phyloP scores from a whole-genome alignment of 2,329 filamentous ascomycete genomes.

The Fusarium sp. region DNA sequence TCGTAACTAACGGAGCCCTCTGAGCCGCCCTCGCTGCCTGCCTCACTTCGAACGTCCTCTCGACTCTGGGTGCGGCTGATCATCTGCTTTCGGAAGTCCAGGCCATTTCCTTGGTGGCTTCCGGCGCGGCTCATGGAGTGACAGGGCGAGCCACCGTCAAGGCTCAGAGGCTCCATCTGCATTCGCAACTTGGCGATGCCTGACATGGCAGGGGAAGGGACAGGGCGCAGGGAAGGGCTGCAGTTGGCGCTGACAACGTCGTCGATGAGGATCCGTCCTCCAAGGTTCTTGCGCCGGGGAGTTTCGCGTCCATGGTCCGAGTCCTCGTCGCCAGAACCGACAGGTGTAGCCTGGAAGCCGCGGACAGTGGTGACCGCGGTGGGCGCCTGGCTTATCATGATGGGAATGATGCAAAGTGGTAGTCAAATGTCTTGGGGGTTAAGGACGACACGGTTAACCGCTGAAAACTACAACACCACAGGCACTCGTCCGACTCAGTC shows the following conservation, averaged over 20 bases:
- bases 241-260: conserved; percentile 76
- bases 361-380: conserved; percentile 70
- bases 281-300: conserved; percentile 55
- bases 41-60: conserved; percentile 68
- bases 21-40: conserved; percentile 73
- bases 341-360: conserved; percentile 70
- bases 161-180: conserved; percentile 83
- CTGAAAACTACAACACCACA: conserved; percentile 36
- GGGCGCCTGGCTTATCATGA: conserved; percentile 65
- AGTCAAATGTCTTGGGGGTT: conserved; percentile 9
- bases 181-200: conserved; percentile 88
- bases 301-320: conserved; percentile 64
- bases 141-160: conserved; percentile 71
- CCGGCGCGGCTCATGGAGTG: conserved; percentile 70
- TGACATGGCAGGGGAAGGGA: conserved; percentile 70
- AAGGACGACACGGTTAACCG: conserved; percentile 38
- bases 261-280: conserved; percentile 62
- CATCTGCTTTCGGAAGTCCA: conserved; percentile 67
- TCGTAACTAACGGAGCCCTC: conserved; percentile 85
- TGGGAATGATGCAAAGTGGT: conserved; percentile 37
- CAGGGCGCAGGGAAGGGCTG: conserved; percentile 71
- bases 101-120: conserved; percentile 54
- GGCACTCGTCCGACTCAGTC: conserved; percentile 33
- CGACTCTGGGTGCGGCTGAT: conserved; percentile 71
- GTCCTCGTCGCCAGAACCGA: conserved; percentile 71